phyloP scores from a whole-genome alignment of 78 protist genomes.

The Reticulomyxa filosa region DNA sequence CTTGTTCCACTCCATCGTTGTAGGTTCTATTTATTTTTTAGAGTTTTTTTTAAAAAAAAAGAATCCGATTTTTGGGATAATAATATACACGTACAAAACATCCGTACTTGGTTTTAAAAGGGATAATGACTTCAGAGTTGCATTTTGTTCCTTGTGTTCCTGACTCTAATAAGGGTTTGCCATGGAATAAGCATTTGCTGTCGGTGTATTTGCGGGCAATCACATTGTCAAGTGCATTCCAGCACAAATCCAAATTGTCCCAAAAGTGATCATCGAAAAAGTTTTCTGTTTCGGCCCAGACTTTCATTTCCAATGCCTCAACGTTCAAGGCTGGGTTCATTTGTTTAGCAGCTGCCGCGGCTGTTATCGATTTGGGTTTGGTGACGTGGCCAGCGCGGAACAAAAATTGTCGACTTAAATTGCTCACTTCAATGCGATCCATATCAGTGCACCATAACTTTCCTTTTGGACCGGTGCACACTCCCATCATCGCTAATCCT shows the following conservation, averaged over 20 bases:
- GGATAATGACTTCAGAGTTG: no score
- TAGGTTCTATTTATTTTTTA: no score
- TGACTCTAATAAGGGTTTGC: constrained; percentile 27
- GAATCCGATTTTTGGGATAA: no score
- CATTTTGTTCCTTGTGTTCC: constrained; percentile 42
- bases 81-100: no score
- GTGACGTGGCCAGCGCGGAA: constrained; percentile 20
- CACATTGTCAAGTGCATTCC: constrained; percentile 32
- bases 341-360: neutral
- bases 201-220: constrained; percentile 24
- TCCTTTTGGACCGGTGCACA: constrained; percentile 9
- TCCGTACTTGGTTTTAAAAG: no score
- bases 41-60: no score
- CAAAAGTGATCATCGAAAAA: constrained; percentile 17
- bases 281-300: constrained; percentile 26
- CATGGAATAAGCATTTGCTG: neutral
- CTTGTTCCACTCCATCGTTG: neutral
- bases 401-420: constrained; percentile 29
- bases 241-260: neutral
- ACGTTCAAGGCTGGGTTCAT: constrained; percentile 17
- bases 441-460: constrained; percentile 7
- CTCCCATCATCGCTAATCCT: constrained; percentile 24
- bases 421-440: constrained; percentile 20
- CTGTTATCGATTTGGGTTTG: constrained; percentile 10
- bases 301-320: neutral